Conservation (phyloP, 2,329 filamentous ascomycete species). For the Neonectria ditissima region DNA sequence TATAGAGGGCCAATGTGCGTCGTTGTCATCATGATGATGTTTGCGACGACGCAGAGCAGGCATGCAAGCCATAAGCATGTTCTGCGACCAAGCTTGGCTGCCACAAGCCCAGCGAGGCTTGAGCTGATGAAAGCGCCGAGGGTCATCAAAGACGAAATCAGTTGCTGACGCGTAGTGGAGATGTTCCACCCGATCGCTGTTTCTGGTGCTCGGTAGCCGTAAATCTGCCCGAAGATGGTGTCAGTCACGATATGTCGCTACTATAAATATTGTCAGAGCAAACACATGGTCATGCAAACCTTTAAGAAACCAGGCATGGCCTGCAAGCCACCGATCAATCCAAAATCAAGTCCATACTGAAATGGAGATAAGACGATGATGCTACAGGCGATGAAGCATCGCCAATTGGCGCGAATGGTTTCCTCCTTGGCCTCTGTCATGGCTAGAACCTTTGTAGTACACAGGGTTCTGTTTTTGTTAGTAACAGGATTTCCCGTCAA, state of each 20-base stretch:
- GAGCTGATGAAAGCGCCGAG: constrained; percentile 41
- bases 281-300: constrained; percentile 5
- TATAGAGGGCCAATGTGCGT: constrained; percentile 35
- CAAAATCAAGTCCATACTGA: constrained; percentile 42
- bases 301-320: constrained; percentile 41
- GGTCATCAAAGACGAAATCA: constrained; percentile 41
- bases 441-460: not conserved
- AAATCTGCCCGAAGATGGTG: constrained; percentile 22
- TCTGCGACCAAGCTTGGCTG: constrained; percentile 33
- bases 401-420: constrained; percentile 39
- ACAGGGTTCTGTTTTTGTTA: not conserved
- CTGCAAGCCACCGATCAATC: constrained; percentile 36
- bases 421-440: constrained; percentile 30
- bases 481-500: not conserved
- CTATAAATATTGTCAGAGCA: too few relatives aligned
- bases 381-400: constrained; percentile 37
- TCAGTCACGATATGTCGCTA: not conserved
- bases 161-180: constrained; percentile 37
- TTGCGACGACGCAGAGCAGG: constrained; percentile 34
- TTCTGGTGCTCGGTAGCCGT: constrained; percentile 36
- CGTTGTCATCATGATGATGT: constrained; percentile 43
- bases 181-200: constrained; percentile 43
- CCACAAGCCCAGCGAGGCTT: constrained; percentile 35
- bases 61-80: constrained; percentile 37
- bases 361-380: constrained; percentile 39